Evolutionary conservation across 257 asterid genomes (phyloP), one percentile per base, ranked within the genome.

Genomic region (Nemophila menziesii): DNA sequence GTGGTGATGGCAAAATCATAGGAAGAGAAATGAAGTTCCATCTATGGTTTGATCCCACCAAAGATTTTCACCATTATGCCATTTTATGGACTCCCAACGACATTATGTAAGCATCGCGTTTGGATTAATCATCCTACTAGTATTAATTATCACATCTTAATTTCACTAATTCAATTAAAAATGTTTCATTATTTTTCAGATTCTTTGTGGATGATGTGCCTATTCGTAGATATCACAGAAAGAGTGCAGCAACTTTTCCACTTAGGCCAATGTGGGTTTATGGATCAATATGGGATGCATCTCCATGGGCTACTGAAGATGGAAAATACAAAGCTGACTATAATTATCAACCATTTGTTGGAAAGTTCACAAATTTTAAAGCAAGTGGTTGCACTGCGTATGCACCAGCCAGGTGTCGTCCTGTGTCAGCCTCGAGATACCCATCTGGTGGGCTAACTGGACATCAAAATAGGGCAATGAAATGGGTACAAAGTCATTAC

Each of bases 261-360:
- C 43, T 72, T 6, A 72, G 96, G 48, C 96, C 96, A 56, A 86
- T 86, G 96, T 86, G 96, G 94, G 70, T 79, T 2, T 86, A 86
- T 46, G 96, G 96, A 8, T 86, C 96, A 2, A 82, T 82, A 55
- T 86, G 96, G 96, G 96, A 86, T 55, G 96, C 96, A 2, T 86
- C 94, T 0, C 64, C 94, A 0, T 86, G 96, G 96, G 96, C 96
- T 0, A 86, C 94, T 0, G 94, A 82, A 39, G 78, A 77, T 22
- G 96, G 94, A 1, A 86, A 82, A 37, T 86, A 82, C 61, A 74
- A 72, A 54, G 82, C 73, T 6, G 84, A 86, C 55, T 86, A 82
- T 40, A 64, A 68, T 0, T 86, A 86, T 69, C 96, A 86, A 48
- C 96, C 96, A 8, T 81, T 86, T 16, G 62, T 65, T 9, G 96